Conservation (phyloP, 257 asterid genomes). For the Solanum appendiculatum region DNA sequence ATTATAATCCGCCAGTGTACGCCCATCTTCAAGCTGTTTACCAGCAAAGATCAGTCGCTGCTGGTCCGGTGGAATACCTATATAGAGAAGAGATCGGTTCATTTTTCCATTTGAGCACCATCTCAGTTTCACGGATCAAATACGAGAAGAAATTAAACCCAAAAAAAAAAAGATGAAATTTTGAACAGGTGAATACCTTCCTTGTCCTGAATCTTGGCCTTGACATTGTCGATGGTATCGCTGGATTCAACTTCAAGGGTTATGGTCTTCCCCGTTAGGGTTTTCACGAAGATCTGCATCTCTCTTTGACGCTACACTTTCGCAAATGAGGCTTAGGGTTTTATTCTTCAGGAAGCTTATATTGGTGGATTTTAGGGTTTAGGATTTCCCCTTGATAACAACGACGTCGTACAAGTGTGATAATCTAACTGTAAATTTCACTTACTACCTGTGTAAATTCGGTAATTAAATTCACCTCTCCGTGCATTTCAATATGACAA, state of each 20-base stretch:
- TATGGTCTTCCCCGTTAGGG: conserved; percentile 62
- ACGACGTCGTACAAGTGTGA: background rate
- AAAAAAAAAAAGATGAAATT: background rate
- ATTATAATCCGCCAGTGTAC: conserved; percentile 60
- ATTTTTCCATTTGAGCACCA: background rate
- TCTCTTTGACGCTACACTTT: background rate
- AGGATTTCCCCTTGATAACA: background rate
- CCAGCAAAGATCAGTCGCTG: conserved; percentile 74
- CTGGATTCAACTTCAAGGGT: conserved; percentile 74
- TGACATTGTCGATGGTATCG: conserved; percentile 65
- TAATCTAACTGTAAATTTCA: background rate
- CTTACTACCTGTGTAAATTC: background rate
- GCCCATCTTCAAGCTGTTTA: conserved; percentile 73
- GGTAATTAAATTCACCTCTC: background rate
- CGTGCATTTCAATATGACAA: background rate
- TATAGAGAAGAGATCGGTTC: background rate
- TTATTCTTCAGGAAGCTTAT: background rate
- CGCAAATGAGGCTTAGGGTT: background rate
- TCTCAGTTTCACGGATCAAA: background rate
- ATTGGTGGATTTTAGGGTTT: background rate
- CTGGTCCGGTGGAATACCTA: conserved; percentile 71
- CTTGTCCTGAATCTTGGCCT: conserved; percentile 69
- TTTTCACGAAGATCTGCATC: conserved; percentile 73
- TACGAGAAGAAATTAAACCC: background rate
- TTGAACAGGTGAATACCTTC: conserved; percentile 26